These are phyloP conservation scores for Syncephalastrum sp. DNA, from an alignment of 371 early-diverging fungal genomes.

Conservation along the genomic window DNA sequence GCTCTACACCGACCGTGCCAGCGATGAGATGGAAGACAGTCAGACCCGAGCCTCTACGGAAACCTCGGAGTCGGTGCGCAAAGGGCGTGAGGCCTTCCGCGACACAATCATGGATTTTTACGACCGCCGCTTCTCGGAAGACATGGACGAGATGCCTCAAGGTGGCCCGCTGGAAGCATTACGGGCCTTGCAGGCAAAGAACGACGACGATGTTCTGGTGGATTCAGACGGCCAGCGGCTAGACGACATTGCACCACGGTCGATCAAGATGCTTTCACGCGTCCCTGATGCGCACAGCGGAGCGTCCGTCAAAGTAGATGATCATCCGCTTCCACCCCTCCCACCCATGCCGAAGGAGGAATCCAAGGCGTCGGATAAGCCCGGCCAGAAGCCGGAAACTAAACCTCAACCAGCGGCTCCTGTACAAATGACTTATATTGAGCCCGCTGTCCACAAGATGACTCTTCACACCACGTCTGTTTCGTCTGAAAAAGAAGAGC, in stretches of 20 bases:
- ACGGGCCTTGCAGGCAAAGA: background rate
- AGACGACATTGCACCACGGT: slow-evolving; percentile 20
- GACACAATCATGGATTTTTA: slow-evolving; percentile 47
- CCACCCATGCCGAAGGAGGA: background rate
- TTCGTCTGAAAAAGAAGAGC: slow-evolving; percentile 4
- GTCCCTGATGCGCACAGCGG: slow-evolving; percentile 18
- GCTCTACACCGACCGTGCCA: slow-evolving; percentile 1
- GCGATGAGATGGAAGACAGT: slow-evolving; percentile 20
- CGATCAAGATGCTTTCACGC: slow-evolving; percentile 28
- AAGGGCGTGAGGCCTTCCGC: slow-evolving; percentile 16
- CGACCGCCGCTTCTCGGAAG: slow-evolving; percentile 22
- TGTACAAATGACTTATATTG: slow-evolving; percentile 40
- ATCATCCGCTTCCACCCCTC: background rate
- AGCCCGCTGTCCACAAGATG: slow-evolving; percentile 34
- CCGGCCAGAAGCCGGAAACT: background rate
- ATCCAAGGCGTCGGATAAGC: background rate
- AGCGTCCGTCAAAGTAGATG: background rate
- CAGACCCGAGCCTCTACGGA: slow-evolving; percentile 1
- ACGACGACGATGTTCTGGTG: background rate
- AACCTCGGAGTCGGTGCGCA: slow-evolving; percentile 3
- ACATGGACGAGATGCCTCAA: slow-evolving; percentile 8
- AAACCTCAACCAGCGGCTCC: slow-evolving; percentile 7
- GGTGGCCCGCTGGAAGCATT: too few relatives aligned
- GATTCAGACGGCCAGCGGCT: slow-evolving; percentile 15
- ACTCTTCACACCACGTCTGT: slow-evolving; percentile 7